Evolutionary conservation across 2,329 filamentous ascomycete species (phyloP), one percentile per base, ranked within the genome.

Genomic region (Penicillium sp.): DNA sequence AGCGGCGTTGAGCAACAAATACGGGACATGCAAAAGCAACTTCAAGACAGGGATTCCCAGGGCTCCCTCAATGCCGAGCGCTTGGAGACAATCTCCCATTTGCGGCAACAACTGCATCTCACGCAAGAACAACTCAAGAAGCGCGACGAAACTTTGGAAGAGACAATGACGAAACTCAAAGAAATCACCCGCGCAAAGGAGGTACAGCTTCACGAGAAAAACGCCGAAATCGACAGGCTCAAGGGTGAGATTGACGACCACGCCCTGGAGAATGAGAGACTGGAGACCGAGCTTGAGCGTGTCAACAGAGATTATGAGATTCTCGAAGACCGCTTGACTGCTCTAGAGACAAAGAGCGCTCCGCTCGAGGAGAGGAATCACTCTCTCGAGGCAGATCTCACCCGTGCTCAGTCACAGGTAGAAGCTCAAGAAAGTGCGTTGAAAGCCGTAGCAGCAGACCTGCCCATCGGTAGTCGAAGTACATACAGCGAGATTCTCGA

Each of bases 401-500:
- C 63, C 2, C 69, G 68, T 16, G 73, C 69, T 11, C 74, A 74
- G 51, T 70, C 73, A 2, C 73, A 77, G 50, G 67, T 75, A 22
- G 69, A 69, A 36, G 72, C 74, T 2, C 75, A 77, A 52, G 68
- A 72, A 52, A 75, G 72, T 52, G 74, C 74, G 1, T 61, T 78
- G 13, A 75, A 75, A 36, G 69, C 69, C 6, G 69, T 75, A 36
- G 76, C 75, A 13, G 70, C 68, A 9, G 73, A 77, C 37, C 60
- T 77, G 3, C 73, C 75, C 5, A 59, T 72, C 5, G 69, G 63
- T 3, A 67, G 67, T 6, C 70, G 70, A 24, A 76, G 72, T 57
- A 72, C 73, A 6, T 78, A 75, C 56, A 70, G 66, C 24, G 74
- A 78, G 43, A 74, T 79, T n/a, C 63, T 78, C 2, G 73, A 76